phyloP scores from a whole-genome alignment of 73 alveolate species.

The Paraurostyla sp. region DNA sequence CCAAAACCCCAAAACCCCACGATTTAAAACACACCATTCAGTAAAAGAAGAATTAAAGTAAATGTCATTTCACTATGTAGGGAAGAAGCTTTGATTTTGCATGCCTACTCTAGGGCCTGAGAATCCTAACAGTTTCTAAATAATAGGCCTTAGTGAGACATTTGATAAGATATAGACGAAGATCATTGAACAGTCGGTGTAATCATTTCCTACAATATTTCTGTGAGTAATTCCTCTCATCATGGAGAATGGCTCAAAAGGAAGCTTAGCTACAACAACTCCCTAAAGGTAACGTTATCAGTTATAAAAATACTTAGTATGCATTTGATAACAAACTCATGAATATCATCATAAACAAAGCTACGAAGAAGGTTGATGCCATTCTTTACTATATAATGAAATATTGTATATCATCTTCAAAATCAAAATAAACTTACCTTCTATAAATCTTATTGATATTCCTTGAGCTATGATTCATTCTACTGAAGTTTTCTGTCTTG shows the following conservation, averaged over 20 bases:
- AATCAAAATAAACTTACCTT: neutral
- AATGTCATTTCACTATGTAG: conserved; percentile 11
- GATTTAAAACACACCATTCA: too few relatives aligned
- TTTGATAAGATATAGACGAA: conserved; percentile 90
- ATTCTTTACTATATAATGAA: conserved; percentile 47
- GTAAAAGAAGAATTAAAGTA: too few relatives aligned
- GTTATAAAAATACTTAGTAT: conserved; percentile 69
- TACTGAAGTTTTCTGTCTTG: conserved; percentile 72
- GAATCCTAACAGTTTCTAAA: conserved; percentile 91
- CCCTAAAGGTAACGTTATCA: conserved; percentile 81
- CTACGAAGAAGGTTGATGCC: conserved; percentile 86
- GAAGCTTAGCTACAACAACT: conserved; percentile 95
- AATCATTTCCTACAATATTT: conserved; percentile 91
- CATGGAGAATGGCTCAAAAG: conserved; percentile 91
- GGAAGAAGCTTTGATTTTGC: conserved; percentile 38
- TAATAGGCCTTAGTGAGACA: conserved; percentile 86
- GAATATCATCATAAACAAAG: conserved; percentile 80
- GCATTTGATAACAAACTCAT: conserved; percentile 66
- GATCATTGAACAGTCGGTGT: conserved; percentile 95
- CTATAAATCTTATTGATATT: conserved; percentile 69
- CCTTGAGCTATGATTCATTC: conserved; percentile 73
- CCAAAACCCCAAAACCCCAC: too few relatives aligned
- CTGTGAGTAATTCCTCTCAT: conserved; percentile 91
- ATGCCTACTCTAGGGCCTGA: conserved; percentile 80
- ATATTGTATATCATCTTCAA: neutral